Percentiles rank a stretch among this genome's conserved stretches.
Evolutionary conservation across 495 filamentous ascomycete genomes (phyloP).

Genomic region (Lophiotrema nucula): DNA sequence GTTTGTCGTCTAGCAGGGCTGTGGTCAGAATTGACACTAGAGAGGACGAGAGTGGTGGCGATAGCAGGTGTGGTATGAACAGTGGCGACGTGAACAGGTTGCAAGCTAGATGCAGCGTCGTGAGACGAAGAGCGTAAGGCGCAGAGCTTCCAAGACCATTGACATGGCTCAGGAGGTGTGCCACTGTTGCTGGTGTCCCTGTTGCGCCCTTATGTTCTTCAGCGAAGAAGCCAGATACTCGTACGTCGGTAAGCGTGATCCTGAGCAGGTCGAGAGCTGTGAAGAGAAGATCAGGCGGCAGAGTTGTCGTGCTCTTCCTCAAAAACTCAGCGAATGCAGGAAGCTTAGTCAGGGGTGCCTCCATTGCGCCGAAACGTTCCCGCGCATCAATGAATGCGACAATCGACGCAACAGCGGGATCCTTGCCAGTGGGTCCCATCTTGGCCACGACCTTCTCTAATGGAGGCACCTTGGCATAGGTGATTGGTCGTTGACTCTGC

Average conservation of each 20-base stretch:
- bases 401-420: conserved; percentile 52
- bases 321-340: conserved; percentile 55
- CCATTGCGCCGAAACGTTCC: conserved; percentile 52
- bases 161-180: conserved; percentile 61
- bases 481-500: conserved; percentile 61
- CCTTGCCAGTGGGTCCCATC: conserved; percentile 55
- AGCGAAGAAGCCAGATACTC: conserved; percentile 84
- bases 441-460: conserved; percentile 81
- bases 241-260: conserved; percentile 70
- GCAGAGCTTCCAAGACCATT: conserved; percentile 47
- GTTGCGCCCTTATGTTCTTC: conserved; percentile 57
- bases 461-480: conserved; percentile 77
- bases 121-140: conserved; percentile 80
- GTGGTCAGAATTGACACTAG: conserved; percentile 53
- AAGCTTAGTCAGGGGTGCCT: conserved; percentile 62
- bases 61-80: conserved; percentile 38
- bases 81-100: conserved; percentile 61
- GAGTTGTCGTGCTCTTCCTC: conserved; percentile 47
- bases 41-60: conserved; percentile 31
- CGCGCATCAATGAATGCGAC: conserved; percentile 42
- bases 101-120: conserved; percentile 65
- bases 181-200: conserved; percentile 53
- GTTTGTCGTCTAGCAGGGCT: conserved; percentile 55
- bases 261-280: conserved; percentile 80
- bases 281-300: conserved; percentile 64